Evolutionary conservation across 2,329 filamentous ascomycete genomes (phyloP).

Genomic region (Colletotrichum graminicola): DNA sequence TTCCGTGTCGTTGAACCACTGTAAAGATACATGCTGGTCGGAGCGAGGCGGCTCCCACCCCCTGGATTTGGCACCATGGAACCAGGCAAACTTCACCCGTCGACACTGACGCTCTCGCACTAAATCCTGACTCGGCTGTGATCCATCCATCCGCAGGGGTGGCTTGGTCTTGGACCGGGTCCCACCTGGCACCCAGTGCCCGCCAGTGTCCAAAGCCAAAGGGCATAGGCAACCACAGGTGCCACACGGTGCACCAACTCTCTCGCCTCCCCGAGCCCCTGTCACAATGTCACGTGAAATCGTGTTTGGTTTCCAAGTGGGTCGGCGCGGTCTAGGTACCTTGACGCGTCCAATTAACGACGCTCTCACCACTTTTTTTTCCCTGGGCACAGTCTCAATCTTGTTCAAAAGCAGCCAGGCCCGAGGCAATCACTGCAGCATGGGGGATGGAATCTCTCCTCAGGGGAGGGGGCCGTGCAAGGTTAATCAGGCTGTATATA

Average conservation of each 20-base stretch:
- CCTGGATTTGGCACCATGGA: constrained; percentile 18
- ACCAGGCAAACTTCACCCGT: constrained; percentile 6
- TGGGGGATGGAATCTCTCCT: constrained; percentile 13
- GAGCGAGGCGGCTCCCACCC: constrained; percentile 17
- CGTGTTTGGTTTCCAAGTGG: not conserved
- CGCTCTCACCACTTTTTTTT: constrained; percentile 35
- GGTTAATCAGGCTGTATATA: constrained; percentile 39
- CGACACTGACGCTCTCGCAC: not conserved
- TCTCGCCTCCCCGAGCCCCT: not conserved
- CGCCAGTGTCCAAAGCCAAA: constrained; percentile 20
- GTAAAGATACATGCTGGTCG: constrained; percentile 4
- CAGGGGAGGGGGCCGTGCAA: constrained; percentile 33
- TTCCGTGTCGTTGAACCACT: not conserved
- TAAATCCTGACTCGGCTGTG: constrained; percentile 20
- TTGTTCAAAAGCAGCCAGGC: constrained; percentile 21
- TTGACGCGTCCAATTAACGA: constrained; percentile 39
- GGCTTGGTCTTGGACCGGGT: constrained; percentile 22
- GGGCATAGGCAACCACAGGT: constrained; percentile 25
- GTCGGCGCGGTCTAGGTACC: not conserved
- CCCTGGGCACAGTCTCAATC: constrained; percentile 22
- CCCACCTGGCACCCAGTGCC: constrained; percentile 24
- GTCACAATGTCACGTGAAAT: constrained; percentile 17
- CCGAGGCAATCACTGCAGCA: constrained; percentile 32
- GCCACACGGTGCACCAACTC: not conserved
- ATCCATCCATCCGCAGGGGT: constrained; percentile 33